Percentiles rank a stretch among this genome's conserved stretches.
phyloP scores from a whole-genome alignment of 106 monocot genomes.

The Dendrobium officinale region DNA sequence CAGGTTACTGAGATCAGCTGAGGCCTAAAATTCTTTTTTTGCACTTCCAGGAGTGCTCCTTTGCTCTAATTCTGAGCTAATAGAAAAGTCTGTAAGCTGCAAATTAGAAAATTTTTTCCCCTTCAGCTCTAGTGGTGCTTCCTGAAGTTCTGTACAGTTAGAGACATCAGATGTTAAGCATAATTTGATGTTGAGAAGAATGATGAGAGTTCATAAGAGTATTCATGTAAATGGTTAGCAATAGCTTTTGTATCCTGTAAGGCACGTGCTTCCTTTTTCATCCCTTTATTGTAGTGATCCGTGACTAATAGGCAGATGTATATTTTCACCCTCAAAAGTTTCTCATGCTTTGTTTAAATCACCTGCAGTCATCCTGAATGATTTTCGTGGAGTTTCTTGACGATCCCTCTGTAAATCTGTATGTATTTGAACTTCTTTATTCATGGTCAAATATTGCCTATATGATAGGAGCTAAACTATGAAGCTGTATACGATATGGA shows the following conservation, averaged over 20 bases:
- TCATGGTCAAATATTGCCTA: not conserved
- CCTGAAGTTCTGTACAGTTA: not conserved
- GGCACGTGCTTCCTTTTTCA: not conserved
- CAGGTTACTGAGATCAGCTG: not conserved
- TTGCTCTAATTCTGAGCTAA: not conserved
- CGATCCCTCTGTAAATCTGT: not conserved
- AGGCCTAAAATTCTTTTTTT: not conserved
- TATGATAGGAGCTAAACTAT: not conserved
- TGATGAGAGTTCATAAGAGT: not conserved
- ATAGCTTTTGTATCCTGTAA: not conserved
- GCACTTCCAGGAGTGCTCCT: not conserved
- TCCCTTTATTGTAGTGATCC: not conserved
- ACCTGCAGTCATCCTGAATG: too few species aligned
- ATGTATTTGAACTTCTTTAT: not conserved
- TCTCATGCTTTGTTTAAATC: slow-evolving; percentile 1
- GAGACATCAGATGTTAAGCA: not conserved
- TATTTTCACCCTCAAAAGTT: not conserved
- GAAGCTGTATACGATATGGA: too few species aligned
- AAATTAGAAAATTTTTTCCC: not conserved
- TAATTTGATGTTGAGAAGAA: not conserved
- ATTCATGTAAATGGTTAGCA: not conserved
- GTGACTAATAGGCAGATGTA: not conserved
- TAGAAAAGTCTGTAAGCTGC: not conserved
- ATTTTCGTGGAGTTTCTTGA: not conserved
- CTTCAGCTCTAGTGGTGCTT: not conserved